Evolutionary conservation across 2,329 filamentous ascomycete genomes (phyloP), one percentile per base, ranked within the genome.

Genomic region (Podosphaera fusca): DNA sequence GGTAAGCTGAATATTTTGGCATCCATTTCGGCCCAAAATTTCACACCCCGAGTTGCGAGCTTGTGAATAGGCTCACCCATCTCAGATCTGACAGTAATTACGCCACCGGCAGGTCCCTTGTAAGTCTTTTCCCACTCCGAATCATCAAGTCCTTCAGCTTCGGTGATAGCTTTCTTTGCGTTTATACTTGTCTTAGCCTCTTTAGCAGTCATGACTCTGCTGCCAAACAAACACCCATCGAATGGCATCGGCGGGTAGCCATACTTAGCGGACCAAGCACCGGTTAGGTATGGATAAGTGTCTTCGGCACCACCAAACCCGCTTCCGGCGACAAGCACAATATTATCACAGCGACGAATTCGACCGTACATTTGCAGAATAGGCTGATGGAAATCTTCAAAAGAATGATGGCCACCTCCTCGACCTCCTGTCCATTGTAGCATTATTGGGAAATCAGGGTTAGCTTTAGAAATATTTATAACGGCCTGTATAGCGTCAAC

Each of bases 41-140:
- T 75, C 53, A 98, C 89, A 78, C 92, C 92, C 59, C 94, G 85
- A 54, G 92, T 98, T 14, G 92, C 94, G 59, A 98, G 80, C 75
- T 98, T 98, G 75, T 98, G 92, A 60, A 98, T 98, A 4, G 92
- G 94, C 75, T 98, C 92, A 51, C 92, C 94, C 94, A 98, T 98
- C 72, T 98, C 92, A 1, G 92, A 98, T 61, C 88, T 81, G 54
- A 98, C 92, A 34, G 92, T 98, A 65, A 98, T 90, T 61, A 98
- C 81, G 68, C 92, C 92, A 65, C 92, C 92, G 58, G 89, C 85
- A 33, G 88, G 77, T 21, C 86, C 87, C 73, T 90, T 87, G 75
- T 95, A 95, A 4, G 87, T 94, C 72, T 89, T 82, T 71, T 95
- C 88, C 89, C 89, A 95, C 63, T 90, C 77, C 60, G 69, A 70